phyloP scores from a whole-genome alignment of 345 rosid species.

The Acer saccharum region DNA sequence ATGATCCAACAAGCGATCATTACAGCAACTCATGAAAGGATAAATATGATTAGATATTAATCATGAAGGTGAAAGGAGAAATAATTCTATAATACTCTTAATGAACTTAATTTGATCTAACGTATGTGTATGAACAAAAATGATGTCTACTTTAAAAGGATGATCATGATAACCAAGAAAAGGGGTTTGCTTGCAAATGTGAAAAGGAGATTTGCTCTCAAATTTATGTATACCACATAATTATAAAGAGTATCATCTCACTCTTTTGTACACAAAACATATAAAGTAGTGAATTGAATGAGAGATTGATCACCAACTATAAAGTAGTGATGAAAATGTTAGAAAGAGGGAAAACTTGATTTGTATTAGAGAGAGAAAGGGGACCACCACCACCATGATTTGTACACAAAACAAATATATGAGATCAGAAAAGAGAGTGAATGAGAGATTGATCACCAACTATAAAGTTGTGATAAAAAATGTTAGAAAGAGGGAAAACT shows the following conservation, averaged over 20 bases:
- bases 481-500: not conserved
- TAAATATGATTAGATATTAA: constrained; percentile 26
- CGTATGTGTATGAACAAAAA: not conserved
- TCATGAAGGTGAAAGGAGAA: constrained; percentile 7
- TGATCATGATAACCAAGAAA: not conserved
- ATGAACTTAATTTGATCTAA: not conserved
- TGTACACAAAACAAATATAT: too few relatives aligned
- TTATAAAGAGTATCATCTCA: too few relatives aligned
- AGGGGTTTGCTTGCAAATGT: constrained; percentile 17
- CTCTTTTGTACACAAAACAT: too few relatives aligned
- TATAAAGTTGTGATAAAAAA: too few relatives aligned
- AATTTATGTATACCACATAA: too few relatives aligned
- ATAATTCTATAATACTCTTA: not conserved
- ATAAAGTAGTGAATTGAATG: too few relatives aligned
- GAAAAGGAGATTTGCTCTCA: constrained; percentile 6
- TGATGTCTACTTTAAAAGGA: not conserved
- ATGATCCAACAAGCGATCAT: constrained; percentile 21
- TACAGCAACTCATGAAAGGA: constrained; percentile 8
- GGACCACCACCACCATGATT: constrained; percentile 29
- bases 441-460: too few relatives aligned
- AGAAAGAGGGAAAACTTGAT: constrained; percentile 1
- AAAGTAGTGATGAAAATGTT: too few relatives aligned
- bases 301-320: too few relatives aligned
- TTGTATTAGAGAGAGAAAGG: not conserved
- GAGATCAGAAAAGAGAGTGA: too few relatives aligned